These are phyloP conservation scores for Chenopodium formosanum DNA, from an alignment of 148 eudicot genomes.

Conservation along the genomic window DNA sequence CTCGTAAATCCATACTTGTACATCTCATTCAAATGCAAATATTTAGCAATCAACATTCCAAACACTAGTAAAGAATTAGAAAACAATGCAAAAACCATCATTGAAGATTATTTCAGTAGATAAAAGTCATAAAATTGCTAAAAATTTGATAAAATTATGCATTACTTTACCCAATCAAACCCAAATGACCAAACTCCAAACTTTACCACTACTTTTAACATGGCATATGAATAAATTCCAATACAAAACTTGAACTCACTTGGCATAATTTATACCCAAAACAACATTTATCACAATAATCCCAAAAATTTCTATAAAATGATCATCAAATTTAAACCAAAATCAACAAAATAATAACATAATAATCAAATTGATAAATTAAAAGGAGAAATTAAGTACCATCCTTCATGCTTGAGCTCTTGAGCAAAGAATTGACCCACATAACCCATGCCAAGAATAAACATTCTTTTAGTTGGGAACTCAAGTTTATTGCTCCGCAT, in stretches of 20 bases:
- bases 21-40: not conserved
- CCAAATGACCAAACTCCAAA: not conserved
- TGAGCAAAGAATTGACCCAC: slow-evolving; percentile 74
- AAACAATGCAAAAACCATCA: not conserved
- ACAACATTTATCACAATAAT: too few species aligned
- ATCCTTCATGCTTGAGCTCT: slow-evolving; percentile 49
- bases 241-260: not conserved
- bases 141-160: not conserved
- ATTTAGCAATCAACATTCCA: not conserved
- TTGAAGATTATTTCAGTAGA: not conserved
- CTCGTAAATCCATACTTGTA: not conserved
- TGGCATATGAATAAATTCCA: not conserved
- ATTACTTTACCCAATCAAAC: not conserved
- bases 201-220: not conserved
- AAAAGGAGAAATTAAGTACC: slow-evolving; percentile 36
- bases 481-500: slow-evolving; percentile 10
- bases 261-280: not conserved
- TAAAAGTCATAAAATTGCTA: not conserved
- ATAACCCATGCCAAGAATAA: slow-evolving; percentile 81
- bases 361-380: not conserved
- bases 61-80: not conserved
- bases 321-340: not conserved
- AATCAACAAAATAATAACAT: not conserved
- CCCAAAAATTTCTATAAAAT: not conserved
- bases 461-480: slow-evolving; percentile 42